Evolutionary conservation across 345 rosid genomes (phyloP).

Genomic region (Salix brachista): DNA sequence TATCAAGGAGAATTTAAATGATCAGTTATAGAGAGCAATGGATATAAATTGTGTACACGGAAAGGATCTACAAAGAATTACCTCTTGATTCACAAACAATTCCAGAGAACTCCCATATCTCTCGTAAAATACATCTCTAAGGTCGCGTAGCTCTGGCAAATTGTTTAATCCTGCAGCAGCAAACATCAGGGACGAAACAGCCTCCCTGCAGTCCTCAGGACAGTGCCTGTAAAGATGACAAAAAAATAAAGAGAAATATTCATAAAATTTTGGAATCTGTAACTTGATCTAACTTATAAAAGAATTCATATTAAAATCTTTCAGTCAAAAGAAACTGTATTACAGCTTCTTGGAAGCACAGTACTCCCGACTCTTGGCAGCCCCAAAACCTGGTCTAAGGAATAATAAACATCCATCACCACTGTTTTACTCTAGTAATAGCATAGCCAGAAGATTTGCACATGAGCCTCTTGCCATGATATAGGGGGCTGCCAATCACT

Average conservation of each 20-base stretch:
- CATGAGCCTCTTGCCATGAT: not conserved
- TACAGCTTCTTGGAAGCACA: too few relatives aligned
- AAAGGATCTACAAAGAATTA: constrained; percentile 24
- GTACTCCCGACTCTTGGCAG: too few relatives aligned
- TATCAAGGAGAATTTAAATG: constrained; percentile 22
- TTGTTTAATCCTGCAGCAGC: constrained; percentile 96
- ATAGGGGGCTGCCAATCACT: not conserved
- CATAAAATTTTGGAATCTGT: not conserved
- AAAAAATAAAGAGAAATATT: constrained; percentile 4
- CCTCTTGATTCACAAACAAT: constrained; percentile 68
- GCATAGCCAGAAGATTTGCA: not conserved
- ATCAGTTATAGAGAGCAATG: constrained; percentile 16
- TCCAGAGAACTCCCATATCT: constrained; percentile 70
- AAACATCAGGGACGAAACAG: constrained; percentile 77
- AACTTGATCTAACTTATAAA: too few relatives aligned
- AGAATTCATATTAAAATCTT: too few relatives aligned
- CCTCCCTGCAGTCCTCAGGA: constrained; percentile 82
- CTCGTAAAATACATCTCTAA: constrained; percentile 76
- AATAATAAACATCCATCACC: not conserved
- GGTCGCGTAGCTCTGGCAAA: constrained; percentile 82
- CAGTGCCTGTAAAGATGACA: constrained; percentile 52
- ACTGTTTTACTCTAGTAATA: not conserved
- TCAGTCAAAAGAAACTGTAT: too few relatives aligned
- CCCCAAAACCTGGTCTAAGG: too few relatives aligned
- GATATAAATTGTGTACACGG: not conserved